Evolutionary conservation across 2,329 filamentous ascomycete species (phyloP).

Genomic region (Fusarium sp.): DNA sequence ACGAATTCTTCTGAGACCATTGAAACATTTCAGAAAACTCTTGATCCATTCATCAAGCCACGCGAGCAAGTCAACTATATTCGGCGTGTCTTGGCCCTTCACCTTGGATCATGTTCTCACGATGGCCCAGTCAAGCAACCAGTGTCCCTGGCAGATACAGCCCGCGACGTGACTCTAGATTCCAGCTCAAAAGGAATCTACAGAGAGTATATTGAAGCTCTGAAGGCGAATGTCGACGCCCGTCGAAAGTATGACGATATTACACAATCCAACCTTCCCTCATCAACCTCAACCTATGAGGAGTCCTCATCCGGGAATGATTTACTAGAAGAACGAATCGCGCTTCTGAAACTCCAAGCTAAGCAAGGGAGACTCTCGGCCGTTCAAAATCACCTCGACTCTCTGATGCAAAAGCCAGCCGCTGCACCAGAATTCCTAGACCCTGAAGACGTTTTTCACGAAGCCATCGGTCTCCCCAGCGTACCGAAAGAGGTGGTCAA

Average conservation of each 20-base stretch:
- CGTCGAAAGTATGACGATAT: slow-evolving; percentile 62
- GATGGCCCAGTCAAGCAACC: slow-evolving; percentile 61
- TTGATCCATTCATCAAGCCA: slow-evolving; percentile 69
- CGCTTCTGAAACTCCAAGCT: slow-evolving; percentile 65
- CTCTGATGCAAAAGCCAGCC: slow-evolving; percentile 66
- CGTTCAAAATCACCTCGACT: slow-evolving; percentile 66
- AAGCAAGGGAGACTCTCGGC: slow-evolving; percentile 66
- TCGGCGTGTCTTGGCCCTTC: slow-evolving; percentile 67
- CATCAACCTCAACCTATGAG: slow-evolving; percentile 40
- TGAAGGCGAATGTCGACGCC: slow-evolving; percentile 67
- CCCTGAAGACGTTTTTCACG: slow-evolving; percentile 63
- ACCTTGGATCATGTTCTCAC: slow-evolving; percentile 65
- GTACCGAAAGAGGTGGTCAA: slow-evolving; percentile 68
- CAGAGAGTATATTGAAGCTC: slow-evolving; percentile 68
- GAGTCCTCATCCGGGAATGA: slow-evolving; percentile 34
- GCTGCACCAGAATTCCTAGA: slow-evolving; percentile 66
- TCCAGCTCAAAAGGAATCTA: slow-evolving; percentile 64
- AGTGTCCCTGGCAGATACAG: slow-evolving; percentile 64
- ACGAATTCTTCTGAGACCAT: slow-evolving; percentile 51
- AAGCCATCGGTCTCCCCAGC: slow-evolving; percentile 61
- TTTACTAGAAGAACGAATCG: slow-evolving; percentile 65
- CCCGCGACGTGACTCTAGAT: slow-evolving; percentile 54
- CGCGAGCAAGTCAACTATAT: slow-evolving; percentile 71
- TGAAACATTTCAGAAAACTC: slow-evolving; percentile 58
- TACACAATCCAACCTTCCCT: slow-evolving; percentile 45